These are phyloP conservation scores for Leptographium procerum DNA, from an alignment of 2,329 filamentous ascomycete genomes.

Conservation along the genomic window DNA sequence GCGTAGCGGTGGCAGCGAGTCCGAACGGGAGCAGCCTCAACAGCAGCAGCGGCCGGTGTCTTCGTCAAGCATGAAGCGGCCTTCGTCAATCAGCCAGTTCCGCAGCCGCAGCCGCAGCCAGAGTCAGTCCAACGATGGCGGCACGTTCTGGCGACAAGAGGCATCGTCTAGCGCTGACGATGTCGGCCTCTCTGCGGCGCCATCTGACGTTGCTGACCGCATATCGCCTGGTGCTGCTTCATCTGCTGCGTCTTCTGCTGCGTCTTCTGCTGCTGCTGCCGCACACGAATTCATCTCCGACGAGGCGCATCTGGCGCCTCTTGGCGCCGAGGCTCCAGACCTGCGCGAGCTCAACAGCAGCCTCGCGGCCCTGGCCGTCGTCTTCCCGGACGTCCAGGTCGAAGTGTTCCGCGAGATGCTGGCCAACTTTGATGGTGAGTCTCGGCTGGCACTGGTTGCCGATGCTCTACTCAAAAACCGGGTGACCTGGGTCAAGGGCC, in stretches of 20 bases:
- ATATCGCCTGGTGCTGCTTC: too few species aligned
- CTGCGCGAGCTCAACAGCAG: slow-evolving; percentile 59
- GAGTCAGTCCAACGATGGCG: background rate
- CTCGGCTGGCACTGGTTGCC: slow-evolving; percentile 63
- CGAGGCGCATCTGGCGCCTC: slow-evolving; percentile 38
- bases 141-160: background rate
- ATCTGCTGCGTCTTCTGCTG: too few species aligned
- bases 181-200: background rate
- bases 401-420: slow-evolving; percentile 80
- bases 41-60: background rate
- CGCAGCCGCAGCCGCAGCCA: background rate
- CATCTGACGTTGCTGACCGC: too few species aligned
- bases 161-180: background rate
- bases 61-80: background rate
- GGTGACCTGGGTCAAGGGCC: slow-evolving; percentile 57
- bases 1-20: background rate
- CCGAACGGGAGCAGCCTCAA: background rate
- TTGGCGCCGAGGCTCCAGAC: slow-evolving; percentile 44
- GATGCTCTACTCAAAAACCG: slow-evolving; percentile 66
- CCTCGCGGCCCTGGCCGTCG: slow-evolving; percentile 54
- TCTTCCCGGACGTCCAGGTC: slow-evolving; percentile 72
- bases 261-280: too few species aligned
- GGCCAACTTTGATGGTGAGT: slow-evolving; percentile 61
- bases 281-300: slow-evolving; percentile 40
- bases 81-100: background rate